A percentile compares a stretch with the other conserved stretches of the same genome.
Evolutionary conservation across 1,284 basidiomycete species (phyloP).

Genomic region (Ceratobasidium sp.): DNA sequence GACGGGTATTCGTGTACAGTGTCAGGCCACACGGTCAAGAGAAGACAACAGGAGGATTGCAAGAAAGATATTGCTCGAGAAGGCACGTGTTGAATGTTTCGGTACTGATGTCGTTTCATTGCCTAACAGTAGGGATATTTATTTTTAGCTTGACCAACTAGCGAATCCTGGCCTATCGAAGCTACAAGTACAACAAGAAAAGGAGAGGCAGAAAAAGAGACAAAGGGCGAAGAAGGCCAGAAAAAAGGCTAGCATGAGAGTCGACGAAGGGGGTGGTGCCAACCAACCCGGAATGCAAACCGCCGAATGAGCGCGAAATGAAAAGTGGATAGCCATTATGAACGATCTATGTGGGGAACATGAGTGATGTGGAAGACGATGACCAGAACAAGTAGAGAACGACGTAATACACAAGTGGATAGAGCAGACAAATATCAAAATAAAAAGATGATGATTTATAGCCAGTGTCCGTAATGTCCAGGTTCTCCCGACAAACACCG

Average conservation of each 20-base stretch:
- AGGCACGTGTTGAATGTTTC: slow-evolving; percentile 58
- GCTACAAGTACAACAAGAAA: slow-evolving; percentile 67
- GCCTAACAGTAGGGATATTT: slow-evolving; percentile 20
- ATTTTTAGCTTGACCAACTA: slow-evolving; percentile 66
- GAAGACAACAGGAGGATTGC: slow-evolving; percentile 72
- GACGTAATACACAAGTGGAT: background rate
- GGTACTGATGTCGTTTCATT: slow-evolving; percentile 40
- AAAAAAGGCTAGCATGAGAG: slow-evolving; percentile 60
- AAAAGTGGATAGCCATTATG: slow-evolving; percentile 13
- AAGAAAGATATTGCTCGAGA: slow-evolving; percentile 69
- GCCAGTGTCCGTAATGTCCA: slow-evolving; percentile 37
- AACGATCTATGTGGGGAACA: background rate
- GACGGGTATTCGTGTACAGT: slow-evolving; percentile 75
- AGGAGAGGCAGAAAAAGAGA: slow-evolving; percentile 73
- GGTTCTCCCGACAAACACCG: slow-evolving; percentile 24
- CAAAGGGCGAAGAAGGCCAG: slow-evolving; percentile 71
- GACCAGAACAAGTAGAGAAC: background rate
- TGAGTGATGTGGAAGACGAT: background rate
- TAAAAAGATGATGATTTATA: slow-evolving; percentile 4
- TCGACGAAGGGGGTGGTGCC: slow-evolving; percentile 41
- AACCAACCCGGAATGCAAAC: background rate
- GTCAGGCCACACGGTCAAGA: slow-evolving; percentile 80
- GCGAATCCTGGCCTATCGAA: slow-evolving; percentile 79
- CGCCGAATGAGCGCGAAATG: background rate
- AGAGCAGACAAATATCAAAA: background rate